Evolutionary conservation across 1,284 basidiomycete genomes (phyloP).

Genomic region (Vanrija pseudolonga): DNA sequence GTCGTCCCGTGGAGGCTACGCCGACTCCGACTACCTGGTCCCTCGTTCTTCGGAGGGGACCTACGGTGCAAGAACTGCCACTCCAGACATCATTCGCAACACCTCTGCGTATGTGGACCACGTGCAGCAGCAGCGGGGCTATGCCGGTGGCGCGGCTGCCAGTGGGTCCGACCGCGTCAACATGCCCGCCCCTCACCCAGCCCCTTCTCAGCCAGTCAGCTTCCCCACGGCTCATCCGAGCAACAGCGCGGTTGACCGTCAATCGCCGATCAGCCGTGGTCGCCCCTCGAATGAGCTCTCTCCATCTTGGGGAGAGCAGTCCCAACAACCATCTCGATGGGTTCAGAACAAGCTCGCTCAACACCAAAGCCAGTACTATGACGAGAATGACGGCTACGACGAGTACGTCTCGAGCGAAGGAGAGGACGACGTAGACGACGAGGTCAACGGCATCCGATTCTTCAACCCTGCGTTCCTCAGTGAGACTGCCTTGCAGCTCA

Average conservation of each 20-base stretch:
- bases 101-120: no score
- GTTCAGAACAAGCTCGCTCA: slow-evolving; percentile 45
- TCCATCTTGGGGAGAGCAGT: slow-evolving; percentile 33
- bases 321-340: slow-evolving; percentile 38
- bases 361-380: slow-evolving; percentile 42
- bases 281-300: slow-evolving; percentile 19
- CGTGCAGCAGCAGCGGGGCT: no score
- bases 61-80: no score
- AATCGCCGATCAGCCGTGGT: no score
- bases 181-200: background rate
- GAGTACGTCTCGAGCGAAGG: slow-evolving; percentile 54
- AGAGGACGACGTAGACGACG: slow-evolving; percentile 51
- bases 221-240: background rate
- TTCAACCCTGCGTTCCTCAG: slow-evolving; percentile 83
- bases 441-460: slow-evolving; percentile 70
- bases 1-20: no score
- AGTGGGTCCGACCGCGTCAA: background rate
- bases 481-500: slow-evolving; percentile 79
- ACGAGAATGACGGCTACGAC: slow-evolving; percentile 47
- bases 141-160: no score
- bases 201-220: background rate
- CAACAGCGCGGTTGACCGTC: background rate
- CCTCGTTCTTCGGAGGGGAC: no score
- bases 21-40: no score
- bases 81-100: no score